Evolutionary conservation across 2,329 filamentous ascomycete species (phyloP).

Genomic region (Neodidymelliopsis sp.): DNA sequence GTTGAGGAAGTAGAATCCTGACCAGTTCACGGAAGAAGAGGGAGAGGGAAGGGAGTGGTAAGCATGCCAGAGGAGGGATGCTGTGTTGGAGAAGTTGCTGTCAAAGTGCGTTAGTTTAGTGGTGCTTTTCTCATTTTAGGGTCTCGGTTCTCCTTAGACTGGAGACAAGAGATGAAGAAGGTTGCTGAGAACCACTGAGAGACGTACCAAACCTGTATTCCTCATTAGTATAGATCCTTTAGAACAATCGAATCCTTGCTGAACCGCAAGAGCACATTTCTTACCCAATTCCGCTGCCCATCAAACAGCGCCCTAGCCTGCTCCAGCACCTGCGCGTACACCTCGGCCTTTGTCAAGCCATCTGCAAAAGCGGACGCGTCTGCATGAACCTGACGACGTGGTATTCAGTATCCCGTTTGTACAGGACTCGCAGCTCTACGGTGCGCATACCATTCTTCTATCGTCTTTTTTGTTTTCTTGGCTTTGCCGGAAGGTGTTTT

Average conservation of each 20-base stretch:
- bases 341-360: conserved; percentile 73
- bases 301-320: conserved; percentile 74
- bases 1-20: conserved; percentile 63
- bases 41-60: conserved; percentile 75
- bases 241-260: conserved; percentile 5
- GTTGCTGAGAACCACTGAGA: not conserved
- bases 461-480: too few species aligned
- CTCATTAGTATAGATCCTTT: conserved; percentile 10
- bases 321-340: conserved; percentile 75
- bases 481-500: too few species aligned
- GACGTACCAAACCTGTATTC: conserved; percentile 16
- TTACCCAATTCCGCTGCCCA: conserved; percentile 80
- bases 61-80: conserved; percentile 80
- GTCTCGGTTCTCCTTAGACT: too few species aligned
- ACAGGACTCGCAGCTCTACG: conserved; percentile 21
- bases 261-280: conserved; percentile 7
- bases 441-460: conserved; percentile 21
- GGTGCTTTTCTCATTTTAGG: too few species aligned
- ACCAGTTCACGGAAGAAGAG: conserved; percentile 77
- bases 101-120: not conserved
- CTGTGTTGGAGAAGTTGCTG: conserved; percentile 74
- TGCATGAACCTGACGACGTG: conserved; percentile 68
- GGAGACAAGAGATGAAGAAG: too few species aligned
- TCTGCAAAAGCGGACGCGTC: conserved; percentile 77
- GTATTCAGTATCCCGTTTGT: conserved; percentile 20